Evolutionary conservation across 331 rosid species (phyloP).

Genomic region (Pyracantha coccinea): DNA sequence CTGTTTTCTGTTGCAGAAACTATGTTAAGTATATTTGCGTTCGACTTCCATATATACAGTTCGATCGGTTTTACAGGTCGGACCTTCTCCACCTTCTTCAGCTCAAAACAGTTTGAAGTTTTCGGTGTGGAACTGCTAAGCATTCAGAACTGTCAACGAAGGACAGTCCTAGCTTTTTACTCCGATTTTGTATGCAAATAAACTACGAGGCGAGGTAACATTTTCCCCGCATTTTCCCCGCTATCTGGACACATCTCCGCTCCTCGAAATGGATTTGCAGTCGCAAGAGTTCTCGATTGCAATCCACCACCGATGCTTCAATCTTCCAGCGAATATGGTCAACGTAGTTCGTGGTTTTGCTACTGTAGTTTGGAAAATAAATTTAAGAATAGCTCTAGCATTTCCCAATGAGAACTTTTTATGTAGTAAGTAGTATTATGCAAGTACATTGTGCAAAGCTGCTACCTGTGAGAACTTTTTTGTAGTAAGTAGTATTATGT

Average conservation of each 20-base stretch:
- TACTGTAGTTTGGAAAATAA: neutral
- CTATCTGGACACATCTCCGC: neutral
- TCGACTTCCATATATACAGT: neutral
- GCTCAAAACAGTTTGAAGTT: slow-evolving; percentile 94
- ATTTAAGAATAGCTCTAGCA: too few species aligned
- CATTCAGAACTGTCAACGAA: slow-evolving; percentile 70
- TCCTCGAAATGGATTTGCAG: neutral
- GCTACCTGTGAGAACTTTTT: too few species aligned
- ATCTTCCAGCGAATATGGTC: neutral
- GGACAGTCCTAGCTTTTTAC: slow-evolving; percentile 73
- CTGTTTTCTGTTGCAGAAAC: neutral
- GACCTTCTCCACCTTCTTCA: slow-evolving; percentile 93
- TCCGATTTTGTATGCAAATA: slow-evolving; percentile 74
- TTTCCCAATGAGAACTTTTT: too few species aligned
- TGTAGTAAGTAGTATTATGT: too few species aligned
- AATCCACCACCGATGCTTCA: neutral
- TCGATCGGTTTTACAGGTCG: slow-evolving; percentile 53
- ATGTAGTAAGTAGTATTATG: too few species aligned
- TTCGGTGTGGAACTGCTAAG: slow-evolving; percentile 80
- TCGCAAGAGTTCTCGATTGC: too few species aligned
- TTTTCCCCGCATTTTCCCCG: neutral
- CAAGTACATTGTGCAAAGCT: neutral
- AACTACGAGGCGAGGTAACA: neutral
- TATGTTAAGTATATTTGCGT: neutral
- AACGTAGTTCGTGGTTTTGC: neutral